Evolutionary conservation across 768 basidiomycete species (phyloP), one percentile per base, ranked within the genome.

Genomic region (Crucibulum laeve): DNA sequence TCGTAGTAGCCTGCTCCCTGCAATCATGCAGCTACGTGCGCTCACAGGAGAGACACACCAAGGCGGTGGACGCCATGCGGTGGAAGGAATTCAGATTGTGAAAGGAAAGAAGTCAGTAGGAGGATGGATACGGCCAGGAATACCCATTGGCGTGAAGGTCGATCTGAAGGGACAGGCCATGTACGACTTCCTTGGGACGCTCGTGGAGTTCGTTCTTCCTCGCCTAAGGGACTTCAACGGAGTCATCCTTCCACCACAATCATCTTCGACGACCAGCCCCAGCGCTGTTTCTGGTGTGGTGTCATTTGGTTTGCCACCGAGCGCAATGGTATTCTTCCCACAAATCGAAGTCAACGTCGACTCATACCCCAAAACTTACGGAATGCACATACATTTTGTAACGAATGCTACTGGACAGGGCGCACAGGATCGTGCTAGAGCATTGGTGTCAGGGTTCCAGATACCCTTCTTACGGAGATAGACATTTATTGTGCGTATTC

Each of bases 291-390:
- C 87, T 0, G 94, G 96, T 40, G 91, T 95, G 15, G 88, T 97
- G 40, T 80, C 84, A 2, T 84, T 98, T 53, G 95, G 95, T 38
- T 72, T 99, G 3, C 80, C 87, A 0, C 82, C 91, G 1, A 65
- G 71, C 3, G 91, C 94, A 0, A 85, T 99, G 77, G 82, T 76
- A 5, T 75, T 94, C 53, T 99, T 97, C 72, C 95, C 95, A 1
- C 90, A 95, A 67, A 87, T 98, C 44, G 95, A 98, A 67, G 84
- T 92, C 62, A 96, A 96, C 60, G 63, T 87, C 33, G 94, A 97
- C 56, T 67, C 87, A 22, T 99, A 97, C 60, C 91, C 92, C 4
- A 79, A 78, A 51, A 60, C 79, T 36, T 85, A 84, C 55, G 95
- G 95, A 15, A 90, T 99, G 79, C 89, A 97, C 58, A 82, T 99